Base-by-base conservation (phyloP, 2,329 filamentous ascomycete species). In the Fusarium sp. region DNA sequence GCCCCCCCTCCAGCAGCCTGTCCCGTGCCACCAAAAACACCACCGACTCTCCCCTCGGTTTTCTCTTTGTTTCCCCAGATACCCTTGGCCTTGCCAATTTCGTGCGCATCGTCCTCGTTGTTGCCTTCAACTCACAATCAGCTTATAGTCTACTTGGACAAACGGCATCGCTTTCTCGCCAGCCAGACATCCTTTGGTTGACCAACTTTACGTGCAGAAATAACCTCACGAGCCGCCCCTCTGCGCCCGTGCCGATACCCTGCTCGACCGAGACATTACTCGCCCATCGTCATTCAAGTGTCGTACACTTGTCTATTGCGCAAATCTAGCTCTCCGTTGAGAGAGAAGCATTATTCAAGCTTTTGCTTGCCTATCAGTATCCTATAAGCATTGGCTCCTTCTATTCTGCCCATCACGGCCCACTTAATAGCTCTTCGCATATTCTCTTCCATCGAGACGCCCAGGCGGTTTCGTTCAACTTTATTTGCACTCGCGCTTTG, bases 371-470 rank as follows among this genome's bases (percentile, higher is more conserved):
- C 54, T 60, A 46, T 42, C 61, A 67, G 60, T 67, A 59, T 68
- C 67, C 61, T 74, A 59, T 60, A 45, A 57, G 44, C 59, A 69
- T 67, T 69, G 65, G 56, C 54, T 69, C 54, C 30, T 61, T 65
- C 58, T 66, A 57, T 65, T 76, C 48, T 77, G 78, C 78, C 79
- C 79, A 80, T 66, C 76, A 81, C 79, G 80, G 79, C 73, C 68
- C 76, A 58, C 65, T 69, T 50, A 75, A 69, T 71, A 67, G 42
- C 37, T 43, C 63, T 62, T 61, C 74, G 70, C 65, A 69, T 71
- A n/a, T 75, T 69, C 76, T 74, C 75, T 73, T 70, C 70, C 65
- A 67, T 67, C 64, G 61, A 73, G 68, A 72, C 61, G 62, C 60
- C 62, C 53, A 58, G 65, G 67, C 70, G 55, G 65, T 66, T 62